Evolutionary conservation across 1,139 yeast genomes (phyloP).

Genomic region (Suhomyces bribrorum): DNA sequence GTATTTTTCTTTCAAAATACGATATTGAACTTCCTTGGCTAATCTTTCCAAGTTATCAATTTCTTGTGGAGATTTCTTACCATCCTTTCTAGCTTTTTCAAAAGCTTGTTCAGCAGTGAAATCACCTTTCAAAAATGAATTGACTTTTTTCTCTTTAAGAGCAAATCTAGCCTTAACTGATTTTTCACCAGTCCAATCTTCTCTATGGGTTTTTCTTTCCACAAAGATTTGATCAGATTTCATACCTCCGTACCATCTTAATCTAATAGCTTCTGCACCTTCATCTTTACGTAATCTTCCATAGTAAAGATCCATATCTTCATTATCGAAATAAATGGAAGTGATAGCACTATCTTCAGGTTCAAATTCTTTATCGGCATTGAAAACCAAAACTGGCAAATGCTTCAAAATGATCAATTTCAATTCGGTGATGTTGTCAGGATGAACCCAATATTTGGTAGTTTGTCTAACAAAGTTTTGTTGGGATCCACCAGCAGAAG

Average conservation of each 20-base stretch:
- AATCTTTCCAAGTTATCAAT: constrained; percentile 89
- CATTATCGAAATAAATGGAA: constrained; percentile 91
- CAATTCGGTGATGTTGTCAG: constrained; percentile 96
- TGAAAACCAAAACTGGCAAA: constrained; percentile 93
- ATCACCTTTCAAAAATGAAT: constrained; percentile 77
- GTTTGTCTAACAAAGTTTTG: constrained; percentile 98
- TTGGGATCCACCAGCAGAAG: constrained; percentile 95
- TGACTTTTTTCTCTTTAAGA: constrained; percentile 86
- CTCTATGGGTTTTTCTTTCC: constrained; percentile 96
- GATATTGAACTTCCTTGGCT: constrained; percentile 90
- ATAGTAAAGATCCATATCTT: constrained; percentile 83
- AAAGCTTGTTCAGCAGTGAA: constrained; percentile 88
- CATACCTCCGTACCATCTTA: constrained; percentile 99
- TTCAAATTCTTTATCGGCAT: constrained; percentile 93
- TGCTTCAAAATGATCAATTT: constrained; percentile 90
- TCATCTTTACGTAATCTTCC: constrained; percentile 95
- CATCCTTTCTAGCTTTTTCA: constrained; percentile 89
- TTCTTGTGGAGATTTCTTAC: constrained; percentile 82
- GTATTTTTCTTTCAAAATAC: constrained; percentile 76
- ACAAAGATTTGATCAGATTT: constrained; percentile 87
- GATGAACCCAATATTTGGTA: constrained; percentile 98
- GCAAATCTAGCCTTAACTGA: constrained; percentile 96
- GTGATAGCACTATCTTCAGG: constrained; percentile 94
- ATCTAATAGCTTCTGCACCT: constrained; percentile 98
- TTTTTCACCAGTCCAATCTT: constrained; percentile 99